A percentile compares a stretch with the other conserved stretches of the same genome.
These are phyloP conservation scores for Annona cherimola DNA, from an alignment of 164 flowering plant genomes.

Conservation along the genomic window DNA sequence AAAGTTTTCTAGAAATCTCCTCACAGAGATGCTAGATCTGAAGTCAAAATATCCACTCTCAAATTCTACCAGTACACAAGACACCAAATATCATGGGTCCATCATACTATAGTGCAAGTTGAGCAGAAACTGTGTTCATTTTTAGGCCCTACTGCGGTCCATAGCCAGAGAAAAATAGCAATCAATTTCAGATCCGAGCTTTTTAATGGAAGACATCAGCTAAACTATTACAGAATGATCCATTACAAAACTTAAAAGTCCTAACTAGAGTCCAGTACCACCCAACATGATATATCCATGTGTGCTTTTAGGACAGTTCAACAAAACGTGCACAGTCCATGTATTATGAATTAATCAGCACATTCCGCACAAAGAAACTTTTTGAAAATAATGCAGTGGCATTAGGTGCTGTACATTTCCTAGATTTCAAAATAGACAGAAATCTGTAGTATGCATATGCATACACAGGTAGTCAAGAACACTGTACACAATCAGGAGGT, in stretches of 20 bases:
- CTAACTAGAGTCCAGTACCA: no score
- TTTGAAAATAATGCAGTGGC: not conserved
- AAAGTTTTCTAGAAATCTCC: not conserved
- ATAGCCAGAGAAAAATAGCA: no score
- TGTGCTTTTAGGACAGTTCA: not conserved
- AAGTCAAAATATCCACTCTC: not conserved
- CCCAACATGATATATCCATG: not conserved
- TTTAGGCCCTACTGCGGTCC: no score
- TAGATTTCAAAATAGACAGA: not conserved
- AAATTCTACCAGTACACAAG: not conserved
- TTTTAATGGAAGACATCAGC: no score
- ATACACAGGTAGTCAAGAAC: not conserved
- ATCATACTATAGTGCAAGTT: no score
- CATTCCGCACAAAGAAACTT: not conserved
- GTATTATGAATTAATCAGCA: not conserved
- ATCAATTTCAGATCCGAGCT: no score
- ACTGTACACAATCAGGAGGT: not conserved
- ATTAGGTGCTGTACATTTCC: not conserved
- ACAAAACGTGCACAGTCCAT: not conserved
- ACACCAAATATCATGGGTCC: no score
- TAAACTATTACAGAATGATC: no score
- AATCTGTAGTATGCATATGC: not conserved
- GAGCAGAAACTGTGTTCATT: no score
- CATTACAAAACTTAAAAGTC: no score
- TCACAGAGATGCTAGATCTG: not conserved